phyloP scores from a whole-genome alignment of 2,329 filamentous ascomycete species.

The Arthrobotrys megalospora region DNA sequence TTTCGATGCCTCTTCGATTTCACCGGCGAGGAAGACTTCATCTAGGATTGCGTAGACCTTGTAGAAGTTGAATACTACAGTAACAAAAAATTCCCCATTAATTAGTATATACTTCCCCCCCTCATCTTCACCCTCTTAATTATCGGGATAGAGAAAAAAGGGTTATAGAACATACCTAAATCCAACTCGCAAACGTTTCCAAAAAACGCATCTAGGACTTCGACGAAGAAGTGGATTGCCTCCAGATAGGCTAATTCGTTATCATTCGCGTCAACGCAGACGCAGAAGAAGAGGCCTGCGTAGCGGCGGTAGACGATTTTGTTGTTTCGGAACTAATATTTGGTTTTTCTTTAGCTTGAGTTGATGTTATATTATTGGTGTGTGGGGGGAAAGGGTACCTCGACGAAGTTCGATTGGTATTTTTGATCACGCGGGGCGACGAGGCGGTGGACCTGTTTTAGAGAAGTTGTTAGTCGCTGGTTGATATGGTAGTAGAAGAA shows the following conservation, averaged over 20 bases:
- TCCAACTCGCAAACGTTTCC: conserved; percentile 99
- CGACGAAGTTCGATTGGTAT: conserved; percentile 99
- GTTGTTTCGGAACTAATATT: conserved; percentile 81
- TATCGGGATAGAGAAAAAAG: conserved; percentile 63
- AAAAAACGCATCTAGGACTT: conserved; percentile 98
- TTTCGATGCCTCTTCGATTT: conserved; percentile 99
- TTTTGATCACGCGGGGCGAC: conserved; percentile 98
- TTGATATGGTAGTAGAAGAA: conserved; percentile 10
- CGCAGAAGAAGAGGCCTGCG: conserved; percentile 98
- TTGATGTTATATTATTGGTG: no score
- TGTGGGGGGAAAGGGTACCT: conserved; percentile 71
- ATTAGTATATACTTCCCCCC: neutral
- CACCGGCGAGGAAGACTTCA: conserved; percentile 96
- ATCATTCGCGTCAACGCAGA: conserved; percentile 98
- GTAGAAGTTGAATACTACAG: conserved; percentile 79
- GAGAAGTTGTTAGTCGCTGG: no score
- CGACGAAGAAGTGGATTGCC: conserved; percentile 99
- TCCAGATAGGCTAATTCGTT: conserved; percentile 98
- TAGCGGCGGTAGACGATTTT: conserved; percentile 98
- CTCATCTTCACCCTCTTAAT: no score
- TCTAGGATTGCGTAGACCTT: conserved; percentile 96
- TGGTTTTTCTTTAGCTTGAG: no score
- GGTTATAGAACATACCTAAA: conserved; percentile 70
- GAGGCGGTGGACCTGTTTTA: conserved; percentile 86
- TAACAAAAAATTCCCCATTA: no score